Evolutionary conservation across 2,329 filamentous ascomycete genomes (phyloP).

Genomic region (Ceratocystis alfenasii): DNA sequence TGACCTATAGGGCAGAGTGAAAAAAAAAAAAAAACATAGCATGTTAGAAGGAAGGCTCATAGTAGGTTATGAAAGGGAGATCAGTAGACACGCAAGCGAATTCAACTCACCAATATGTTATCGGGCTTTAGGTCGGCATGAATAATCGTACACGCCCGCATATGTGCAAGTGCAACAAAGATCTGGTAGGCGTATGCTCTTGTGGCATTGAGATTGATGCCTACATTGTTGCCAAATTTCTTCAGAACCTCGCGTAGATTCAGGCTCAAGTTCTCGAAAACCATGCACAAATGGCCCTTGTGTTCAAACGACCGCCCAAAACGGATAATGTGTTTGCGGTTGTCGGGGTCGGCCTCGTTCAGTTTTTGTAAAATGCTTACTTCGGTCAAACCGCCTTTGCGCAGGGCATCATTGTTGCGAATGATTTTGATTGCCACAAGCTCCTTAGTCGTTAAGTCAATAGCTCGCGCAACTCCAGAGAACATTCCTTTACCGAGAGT

Average conservation of each 20-base stretch:
- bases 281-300: conserved; percentile 90
- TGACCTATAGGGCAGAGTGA: conserved; percentile 40
- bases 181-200: conserved; percentile 87
- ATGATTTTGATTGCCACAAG: conserved; percentile 97
- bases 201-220: conserved; percentile 79
- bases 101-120: conserved; percentile 62
- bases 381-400: conserved; percentile 86
- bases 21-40: not conserved
- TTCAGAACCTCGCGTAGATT: conserved; percentile 89
- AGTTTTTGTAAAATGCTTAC: conserved; percentile 86
- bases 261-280: conserved; percentile 88
- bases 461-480: conserved; percentile 83
- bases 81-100: not conserved
- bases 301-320: conserved; percentile 84
- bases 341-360: conserved; percentile 70
- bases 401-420: conserved; percentile 85
- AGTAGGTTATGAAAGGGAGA: not conserved
- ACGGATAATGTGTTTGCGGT: conserved; percentile 83
- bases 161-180: conserved; percentile 74
- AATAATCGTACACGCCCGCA: conserved; percentile 85
- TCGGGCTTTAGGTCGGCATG: conserved; percentile 96
- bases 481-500: conserved; percentile 91
- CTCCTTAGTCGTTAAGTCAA: conserved; percentile 60
- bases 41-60: conserved; percentile 23
- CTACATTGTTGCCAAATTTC: conserved; percentile 89